A percentile compares a stretch with the other conserved stretches of the same genome.
phyloP scores from a whole-genome alignment of 73 alveolate species.

The Paramecium primaurelia region DNA sequence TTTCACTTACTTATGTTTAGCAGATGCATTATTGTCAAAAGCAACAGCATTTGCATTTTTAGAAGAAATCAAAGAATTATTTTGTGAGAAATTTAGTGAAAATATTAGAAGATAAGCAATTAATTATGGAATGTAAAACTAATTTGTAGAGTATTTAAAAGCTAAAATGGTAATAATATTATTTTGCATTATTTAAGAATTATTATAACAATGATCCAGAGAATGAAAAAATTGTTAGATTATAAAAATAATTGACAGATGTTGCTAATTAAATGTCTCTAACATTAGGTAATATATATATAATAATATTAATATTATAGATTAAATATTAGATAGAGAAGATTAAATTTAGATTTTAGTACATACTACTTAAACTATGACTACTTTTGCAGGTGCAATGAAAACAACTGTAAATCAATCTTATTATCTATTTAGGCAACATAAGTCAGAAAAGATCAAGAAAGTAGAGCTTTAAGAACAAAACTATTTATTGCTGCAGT shows the following conservation, averaged over 20 bases:
- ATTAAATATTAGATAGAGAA: constrained; percentile 11
- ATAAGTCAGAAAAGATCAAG: constrained; percentile 14
- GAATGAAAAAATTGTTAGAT: background rate
- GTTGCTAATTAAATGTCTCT: constrained; percentile 28
- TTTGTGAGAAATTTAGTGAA: background rate
- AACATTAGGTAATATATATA: background rate
- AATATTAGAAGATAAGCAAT: constrained; percentile 3
- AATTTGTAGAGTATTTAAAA: background rate
- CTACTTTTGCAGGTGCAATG: background rate
- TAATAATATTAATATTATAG: background rate
- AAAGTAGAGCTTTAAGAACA: constrained; percentile 20
- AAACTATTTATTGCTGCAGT: constrained; percentile 26
- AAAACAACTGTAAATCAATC: background rate
- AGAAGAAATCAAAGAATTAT: constrained; percentile 47
- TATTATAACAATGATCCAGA: constrained; percentile 42
- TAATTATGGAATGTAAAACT: constrained; percentile 8
- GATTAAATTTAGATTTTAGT: constrained; percentile 36
- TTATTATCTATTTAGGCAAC: background rate
- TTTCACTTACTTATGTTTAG: constrained; percentile 63
- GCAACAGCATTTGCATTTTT: constrained; percentile 62
- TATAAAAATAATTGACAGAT: background rate
- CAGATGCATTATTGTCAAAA: constrained; percentile 63
- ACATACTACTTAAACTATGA: constrained; percentile 9
- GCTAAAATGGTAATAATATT: background rate
- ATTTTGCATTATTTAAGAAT: background rate